Conservation (phyloP, 768 basidiomycete genomes). For the Boletus reticuloceps region DNA sequence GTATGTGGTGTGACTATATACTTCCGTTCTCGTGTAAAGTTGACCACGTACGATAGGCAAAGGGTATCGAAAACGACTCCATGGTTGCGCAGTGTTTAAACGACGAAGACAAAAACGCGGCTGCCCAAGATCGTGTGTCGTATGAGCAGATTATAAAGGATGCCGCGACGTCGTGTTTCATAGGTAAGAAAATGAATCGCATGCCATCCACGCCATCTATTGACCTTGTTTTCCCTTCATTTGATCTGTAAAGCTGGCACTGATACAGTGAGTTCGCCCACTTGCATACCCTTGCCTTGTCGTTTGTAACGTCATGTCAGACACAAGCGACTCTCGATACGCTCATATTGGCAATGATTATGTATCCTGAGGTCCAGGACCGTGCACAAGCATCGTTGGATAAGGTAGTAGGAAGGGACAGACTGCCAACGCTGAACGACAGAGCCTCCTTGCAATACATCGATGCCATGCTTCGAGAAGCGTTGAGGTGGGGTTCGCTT, state of each 20-base stretch:
- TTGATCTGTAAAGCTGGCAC: conserved; percentile 11
- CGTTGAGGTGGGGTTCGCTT: conserved; percentile 20
- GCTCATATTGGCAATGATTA: conserved; percentile 19
- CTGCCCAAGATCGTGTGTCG: not conserved
- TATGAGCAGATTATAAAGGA: conserved; percentile 21
- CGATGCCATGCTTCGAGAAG: conserved; percentile 23
- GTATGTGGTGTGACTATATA: not conserved
- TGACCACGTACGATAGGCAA: conserved; percentile 11
- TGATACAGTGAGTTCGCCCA: conserved; percentile 9
- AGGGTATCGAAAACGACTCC: conserved; percentile 19
- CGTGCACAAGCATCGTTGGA: conserved; percentile 19
- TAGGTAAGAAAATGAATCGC: conserved; percentile 11
- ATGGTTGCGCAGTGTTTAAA: conserved; percentile 20
- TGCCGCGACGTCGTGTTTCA: conserved; percentile 16
- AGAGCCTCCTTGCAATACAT: conserved; percentile 17
- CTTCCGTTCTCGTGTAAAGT: not conserved
- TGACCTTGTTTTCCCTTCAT: not conserved
- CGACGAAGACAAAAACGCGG: not conserved
- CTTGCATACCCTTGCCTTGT: not conserved
- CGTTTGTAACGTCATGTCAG: conserved; percentile 6
- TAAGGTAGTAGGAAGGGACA: conserved; percentile 15
- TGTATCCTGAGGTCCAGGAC: conserved; percentile 22
- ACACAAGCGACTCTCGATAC: conserved; percentile 10
- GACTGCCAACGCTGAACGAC: conserved; percentile 18
- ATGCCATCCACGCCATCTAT: not conserved